Evolutionary conservation across 1,284 basidiomycete species (phyloP).

Genomic region (Austropuccinia psidii): DNA sequence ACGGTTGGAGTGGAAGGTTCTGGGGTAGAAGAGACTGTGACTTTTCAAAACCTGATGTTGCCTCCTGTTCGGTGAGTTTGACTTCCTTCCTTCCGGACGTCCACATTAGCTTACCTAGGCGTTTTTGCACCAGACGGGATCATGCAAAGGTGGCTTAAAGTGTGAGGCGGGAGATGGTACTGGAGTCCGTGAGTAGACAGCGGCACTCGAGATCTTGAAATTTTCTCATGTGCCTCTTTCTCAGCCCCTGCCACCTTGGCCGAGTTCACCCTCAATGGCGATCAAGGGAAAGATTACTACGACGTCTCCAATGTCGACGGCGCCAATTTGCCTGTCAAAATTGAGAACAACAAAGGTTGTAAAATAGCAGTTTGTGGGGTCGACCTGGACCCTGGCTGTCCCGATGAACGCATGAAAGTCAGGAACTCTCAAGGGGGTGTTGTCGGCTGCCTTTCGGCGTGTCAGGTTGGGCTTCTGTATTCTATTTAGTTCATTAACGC

Average conservation of each 20-base stretch:
- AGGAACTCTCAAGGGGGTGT: constrained; percentile 21
- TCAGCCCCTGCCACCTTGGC: constrained; percentile 43
- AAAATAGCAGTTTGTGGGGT: constrained; percentile 36
- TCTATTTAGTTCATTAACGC: background rate
- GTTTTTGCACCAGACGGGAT: constrained; percentile 23
- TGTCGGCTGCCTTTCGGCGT: constrained; percentile 34
- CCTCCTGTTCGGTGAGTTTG: constrained; percentile 27
- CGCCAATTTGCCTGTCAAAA: constrained; percentile 42
- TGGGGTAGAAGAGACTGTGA: constrained; percentile 39
- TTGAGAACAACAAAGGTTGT: constrained; percentile 38
- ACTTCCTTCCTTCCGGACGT: background rate
- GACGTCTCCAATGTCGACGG: constrained; percentile 44
- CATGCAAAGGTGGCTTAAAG: constrained; percentile 38
- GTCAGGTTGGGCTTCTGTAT: constrained; percentile 1
- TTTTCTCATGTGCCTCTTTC: background rate
- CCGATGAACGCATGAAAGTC: constrained; percentile 24
- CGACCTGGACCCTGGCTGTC: constrained; percentile 37
- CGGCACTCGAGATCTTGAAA: background rate
- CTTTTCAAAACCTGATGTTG: constrained; percentile 34
- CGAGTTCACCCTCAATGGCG: constrained; percentile 38
- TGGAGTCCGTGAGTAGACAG: constrained; percentile 20
- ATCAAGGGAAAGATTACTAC: constrained; percentile 40
- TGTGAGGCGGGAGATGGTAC: constrained; percentile 30
- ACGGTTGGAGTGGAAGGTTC: constrained; percentile 38
- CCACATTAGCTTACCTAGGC: background rate